Conservation (phyloP, 306 rosid species). For the Amphicarpaea edgeworthii region DNA sequence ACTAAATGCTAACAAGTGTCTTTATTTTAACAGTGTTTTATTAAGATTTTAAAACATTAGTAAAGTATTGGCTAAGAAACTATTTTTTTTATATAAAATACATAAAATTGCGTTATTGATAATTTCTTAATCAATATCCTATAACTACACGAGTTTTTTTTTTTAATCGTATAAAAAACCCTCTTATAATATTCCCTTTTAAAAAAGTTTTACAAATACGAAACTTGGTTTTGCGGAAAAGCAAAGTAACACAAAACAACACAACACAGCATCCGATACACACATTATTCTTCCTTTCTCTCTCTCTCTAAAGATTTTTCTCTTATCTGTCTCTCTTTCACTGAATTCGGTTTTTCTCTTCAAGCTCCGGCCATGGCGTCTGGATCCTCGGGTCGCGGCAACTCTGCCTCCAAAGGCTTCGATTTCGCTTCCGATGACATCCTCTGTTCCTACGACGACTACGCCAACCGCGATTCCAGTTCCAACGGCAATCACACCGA, state of each 20-base stretch:
- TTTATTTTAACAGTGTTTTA: too few species aligned
- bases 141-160: too few species aligned
- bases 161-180: neutral
- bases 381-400: conserved; percentile 84
- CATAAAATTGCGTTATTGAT: too few species aligned
- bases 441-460: conserved; percentile 93
- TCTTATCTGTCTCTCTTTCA: conserved; percentile 42
- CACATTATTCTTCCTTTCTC: neutral
- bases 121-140: too few species aligned
- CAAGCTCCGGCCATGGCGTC: conserved; percentile 73
- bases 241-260: conserved; percentile 18
- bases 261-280: neutral
- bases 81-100: too few species aligned
- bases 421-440: conserved; percentile 92
- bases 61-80: too few species aligned
- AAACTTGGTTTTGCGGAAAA: conserved; percentile 55
- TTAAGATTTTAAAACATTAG: too few species aligned
- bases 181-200: neutral
- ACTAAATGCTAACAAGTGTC: too few species aligned
- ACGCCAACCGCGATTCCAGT: conserved; percentile 60
- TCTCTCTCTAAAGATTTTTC: neutral
- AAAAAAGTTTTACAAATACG: conserved; percentile 28
- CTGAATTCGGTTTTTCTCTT: conserved; percentile 9
- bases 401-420: conserved; percentile 75
- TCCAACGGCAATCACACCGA: conserved; percentile 78